These are phyloP conservation scores for Magnaporthiopsis rhizophila DNA, from an alignment of 2,329 filamentous ascomycete species.

Conservation along the genomic window DNA sequence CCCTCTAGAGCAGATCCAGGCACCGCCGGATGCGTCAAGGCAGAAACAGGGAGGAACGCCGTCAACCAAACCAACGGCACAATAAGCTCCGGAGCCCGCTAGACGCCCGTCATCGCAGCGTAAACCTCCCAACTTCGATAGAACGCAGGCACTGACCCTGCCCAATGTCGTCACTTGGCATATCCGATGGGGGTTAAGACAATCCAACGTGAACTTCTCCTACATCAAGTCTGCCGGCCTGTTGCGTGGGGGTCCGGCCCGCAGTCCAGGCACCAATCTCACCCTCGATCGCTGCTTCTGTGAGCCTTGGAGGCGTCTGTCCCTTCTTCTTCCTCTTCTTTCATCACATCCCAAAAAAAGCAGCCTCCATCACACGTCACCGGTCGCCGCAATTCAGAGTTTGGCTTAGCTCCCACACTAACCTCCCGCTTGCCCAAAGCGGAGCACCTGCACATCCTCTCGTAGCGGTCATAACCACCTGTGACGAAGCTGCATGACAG, in stretches of 20 bases:
- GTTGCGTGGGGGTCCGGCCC: not conserved
- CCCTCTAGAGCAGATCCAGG: no score
- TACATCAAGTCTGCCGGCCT: not conserved
- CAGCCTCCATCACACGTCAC: not conserved
- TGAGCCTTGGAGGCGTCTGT: not conserved
- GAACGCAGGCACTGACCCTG: not conserved
- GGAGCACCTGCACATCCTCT: not conserved
- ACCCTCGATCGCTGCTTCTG: not conserved
- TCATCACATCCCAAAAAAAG: not conserved
- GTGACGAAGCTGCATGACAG: not conserved
- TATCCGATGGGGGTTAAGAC: not conserved
- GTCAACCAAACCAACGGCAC: not conserved
- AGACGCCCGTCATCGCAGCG: not conserved
- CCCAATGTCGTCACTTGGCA: not conserved
- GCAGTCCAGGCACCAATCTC: not conserved
- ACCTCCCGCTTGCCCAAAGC: not conserved
- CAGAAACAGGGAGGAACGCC: not conserved
- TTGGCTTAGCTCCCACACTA: not conserved
- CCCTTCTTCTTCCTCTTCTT: not conserved
- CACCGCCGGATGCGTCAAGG: not conserved
- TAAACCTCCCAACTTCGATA: not conserved
- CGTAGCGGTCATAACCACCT: not conserved
- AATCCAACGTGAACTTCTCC: not conserved
- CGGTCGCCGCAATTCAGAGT: not conserved
- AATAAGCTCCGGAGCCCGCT: not conserved